These are phyloP conservation scores for Tolypocladium tropicale DNA, from an alignment of 2,329 filamentous ascomycete species.

Conservation along the genomic window DNA sequence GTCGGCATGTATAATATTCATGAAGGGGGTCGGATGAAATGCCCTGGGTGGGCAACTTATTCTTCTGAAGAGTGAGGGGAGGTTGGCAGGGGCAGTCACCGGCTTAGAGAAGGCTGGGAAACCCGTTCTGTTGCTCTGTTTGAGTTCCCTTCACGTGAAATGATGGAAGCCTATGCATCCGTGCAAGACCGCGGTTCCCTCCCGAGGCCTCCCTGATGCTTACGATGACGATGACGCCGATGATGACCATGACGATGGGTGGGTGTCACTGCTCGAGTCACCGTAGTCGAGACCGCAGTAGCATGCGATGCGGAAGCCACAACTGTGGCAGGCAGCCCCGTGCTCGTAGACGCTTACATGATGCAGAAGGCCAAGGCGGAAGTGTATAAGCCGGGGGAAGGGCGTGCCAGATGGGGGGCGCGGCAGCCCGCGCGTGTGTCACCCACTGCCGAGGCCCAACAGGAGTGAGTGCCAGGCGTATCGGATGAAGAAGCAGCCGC, in stretches of 20 bases:
- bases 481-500: background rate
- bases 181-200: background rate
- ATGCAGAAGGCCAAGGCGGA: background rate
- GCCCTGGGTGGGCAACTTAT: background rate
- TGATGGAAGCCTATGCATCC: background rate
- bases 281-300: background rate
- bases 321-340: background rate
- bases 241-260: background rate
- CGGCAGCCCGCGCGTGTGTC: background rate
- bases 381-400: background rate
- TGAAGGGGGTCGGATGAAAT: conserved; percentile 1
- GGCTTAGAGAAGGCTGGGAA: background rate
- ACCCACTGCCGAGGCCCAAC: background rate
- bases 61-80: background rate
- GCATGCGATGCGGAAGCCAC: background rate
- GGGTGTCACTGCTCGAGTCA: background rate
- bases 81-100: background rate
- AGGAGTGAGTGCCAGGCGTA: background rate
- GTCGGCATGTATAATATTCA: conserved; percentile 1
- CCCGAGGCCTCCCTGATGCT: background rate
- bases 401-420: background rate
- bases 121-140: background rate
- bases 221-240: background rate
- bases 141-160: background rate
- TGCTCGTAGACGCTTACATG: background rate